Evolutionary conservation across 495 filamentous ascomycete genomes (phyloP).

Genomic region (Halenospora varia): DNA sequence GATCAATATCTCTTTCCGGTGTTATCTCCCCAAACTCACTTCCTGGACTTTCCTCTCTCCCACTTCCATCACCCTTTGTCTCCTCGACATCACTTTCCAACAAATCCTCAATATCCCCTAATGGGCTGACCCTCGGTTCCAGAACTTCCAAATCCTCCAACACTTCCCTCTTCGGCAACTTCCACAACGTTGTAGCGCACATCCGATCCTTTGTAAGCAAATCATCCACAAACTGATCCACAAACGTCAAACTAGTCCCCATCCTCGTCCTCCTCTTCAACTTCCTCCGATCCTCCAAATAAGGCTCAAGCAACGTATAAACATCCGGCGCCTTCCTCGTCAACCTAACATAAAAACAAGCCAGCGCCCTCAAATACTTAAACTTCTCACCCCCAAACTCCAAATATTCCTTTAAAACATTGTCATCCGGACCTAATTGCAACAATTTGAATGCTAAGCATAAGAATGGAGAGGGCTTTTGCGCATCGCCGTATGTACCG

Average conservation of each 20-base stretch:
- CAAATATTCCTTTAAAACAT: conserved; percentile 79
- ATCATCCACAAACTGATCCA: conserved; percentile 95
- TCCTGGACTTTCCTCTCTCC: conserved; percentile 18
- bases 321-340: conserved; percentile 81
- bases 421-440: conserved; percentile 74
- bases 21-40: conserved; percentile 22
- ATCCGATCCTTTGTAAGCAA: conserved; percentile 84
- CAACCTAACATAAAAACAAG: conserved; percentile 88
- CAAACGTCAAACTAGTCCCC: conserved; percentile 67
- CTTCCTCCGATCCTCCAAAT: conserved; percentile 80
- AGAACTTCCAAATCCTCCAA: conserved; percentile 88
- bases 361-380: conserved; percentile 86
- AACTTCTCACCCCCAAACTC: conserved; percentile 67
- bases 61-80: conserved; percentile 18
- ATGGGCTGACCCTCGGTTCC: conserved; percentile 78
- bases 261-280: conserved; percentile 68
- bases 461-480: conserved; percentile 87
- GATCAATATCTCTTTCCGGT: conserved; percentile 14
- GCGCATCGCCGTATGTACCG: conserved; percentile 75
- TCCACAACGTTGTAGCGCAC: conserved; percentile 89
- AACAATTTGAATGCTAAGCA: conserved; percentile 94
- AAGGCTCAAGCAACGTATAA: conserved; percentile 75
- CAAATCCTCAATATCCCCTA: conserved; percentile 83
- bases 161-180: conserved; percentile 74
- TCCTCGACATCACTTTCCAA: conserved; percentile 48